phyloP scores from a whole-genome alignment of 2,329 filamentous ascomycete genomes.

The Sporothrix luriei region DNA sequence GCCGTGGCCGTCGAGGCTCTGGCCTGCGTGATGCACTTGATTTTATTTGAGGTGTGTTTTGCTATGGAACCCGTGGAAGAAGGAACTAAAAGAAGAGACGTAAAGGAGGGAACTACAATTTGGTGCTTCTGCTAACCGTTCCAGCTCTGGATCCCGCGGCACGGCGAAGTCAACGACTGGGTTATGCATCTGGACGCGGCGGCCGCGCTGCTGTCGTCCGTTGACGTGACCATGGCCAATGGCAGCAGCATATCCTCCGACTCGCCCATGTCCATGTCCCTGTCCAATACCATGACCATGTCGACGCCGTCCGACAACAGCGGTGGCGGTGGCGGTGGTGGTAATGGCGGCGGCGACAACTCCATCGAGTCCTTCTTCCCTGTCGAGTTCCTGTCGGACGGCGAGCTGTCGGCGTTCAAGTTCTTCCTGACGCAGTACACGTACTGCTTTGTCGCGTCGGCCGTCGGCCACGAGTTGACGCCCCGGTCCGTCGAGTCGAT shows the following conservation, averaged over 20 bases:
- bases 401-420: constrained; percentile 24
- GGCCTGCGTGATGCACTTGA: constrained; percentile 30
- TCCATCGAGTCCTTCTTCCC: constrained; percentile 18
- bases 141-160: constrained; percentile 30
- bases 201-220: constrained; percentile 26
- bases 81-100: too few species aligned
- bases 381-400: constrained; percentile 24
- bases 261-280: constrained; percentile 21
- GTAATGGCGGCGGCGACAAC: background rate
- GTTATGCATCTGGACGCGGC: constrained; percentile 30
- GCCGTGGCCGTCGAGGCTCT: constrained; percentile 28
- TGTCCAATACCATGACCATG: constrained; percentile 10
- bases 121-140: background rate
- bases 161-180: constrained; percentile 25
- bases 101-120: background rate
- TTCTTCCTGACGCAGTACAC: constrained; percentile 30
- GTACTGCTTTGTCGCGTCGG: constrained; percentile 19
- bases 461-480: constrained; percentile 25
- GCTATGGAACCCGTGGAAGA: too few species aligned
- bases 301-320: constrained; percentile 15
- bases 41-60: constrained; percentile 27
- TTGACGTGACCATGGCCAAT: constrained; percentile 25
- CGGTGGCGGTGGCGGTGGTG: background rate
- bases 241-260: background rate
- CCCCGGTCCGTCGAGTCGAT: constrained; percentile 27